Conservation (phyloP, 2,329 filamentous ascomycete species). For the Trichophyton benhamiae region DNA sequence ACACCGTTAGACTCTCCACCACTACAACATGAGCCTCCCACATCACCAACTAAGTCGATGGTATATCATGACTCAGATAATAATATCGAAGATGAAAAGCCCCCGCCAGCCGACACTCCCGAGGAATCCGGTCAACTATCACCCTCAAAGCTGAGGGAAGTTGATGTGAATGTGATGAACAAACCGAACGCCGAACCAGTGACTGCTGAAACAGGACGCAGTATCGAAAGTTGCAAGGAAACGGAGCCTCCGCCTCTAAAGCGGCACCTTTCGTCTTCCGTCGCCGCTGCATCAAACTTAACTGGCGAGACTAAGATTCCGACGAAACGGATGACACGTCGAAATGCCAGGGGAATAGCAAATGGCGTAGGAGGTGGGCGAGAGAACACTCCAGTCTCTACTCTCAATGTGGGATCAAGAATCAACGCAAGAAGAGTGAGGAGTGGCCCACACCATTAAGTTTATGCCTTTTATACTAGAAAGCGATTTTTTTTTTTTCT, state of each 20-base stretch:
- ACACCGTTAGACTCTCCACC: not conserved
- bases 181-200: constrained; percentile 19
- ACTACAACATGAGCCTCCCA: constrained; percentile 17
- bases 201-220: not conserved
- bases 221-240: constrained; percentile 16
- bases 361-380: constrained; percentile 27
- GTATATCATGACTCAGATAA: constrained; percentile 41
- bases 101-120: constrained; percentile 18
- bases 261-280: constrained; percentile 15
- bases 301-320: constrained; percentile 31
- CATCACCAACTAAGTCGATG: constrained; percentile 39
- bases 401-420: not conserved
- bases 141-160: constrained; percentile 39
- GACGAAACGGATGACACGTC: constrained; percentile 30
- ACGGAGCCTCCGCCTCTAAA: constrained; percentile 20
- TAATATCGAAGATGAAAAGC: constrained; percentile 19
- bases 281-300: constrained; percentile 15
- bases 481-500: not conserved
- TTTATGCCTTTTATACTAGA: not conserved
- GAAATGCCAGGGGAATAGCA: constrained; percentile 21
- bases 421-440: constrained; percentile 21
- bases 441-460: constrained; percentile 13
- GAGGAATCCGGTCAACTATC: constrained; percentile 20
- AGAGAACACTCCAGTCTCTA: constrained; percentile 26
- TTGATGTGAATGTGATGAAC: constrained; percentile 38